Evolutionary conservation across 805 yeast genomes (phyloP), one percentile per base, ranked within the genome.

Genomic region (Wickerhamomyces queroliae): DNA sequence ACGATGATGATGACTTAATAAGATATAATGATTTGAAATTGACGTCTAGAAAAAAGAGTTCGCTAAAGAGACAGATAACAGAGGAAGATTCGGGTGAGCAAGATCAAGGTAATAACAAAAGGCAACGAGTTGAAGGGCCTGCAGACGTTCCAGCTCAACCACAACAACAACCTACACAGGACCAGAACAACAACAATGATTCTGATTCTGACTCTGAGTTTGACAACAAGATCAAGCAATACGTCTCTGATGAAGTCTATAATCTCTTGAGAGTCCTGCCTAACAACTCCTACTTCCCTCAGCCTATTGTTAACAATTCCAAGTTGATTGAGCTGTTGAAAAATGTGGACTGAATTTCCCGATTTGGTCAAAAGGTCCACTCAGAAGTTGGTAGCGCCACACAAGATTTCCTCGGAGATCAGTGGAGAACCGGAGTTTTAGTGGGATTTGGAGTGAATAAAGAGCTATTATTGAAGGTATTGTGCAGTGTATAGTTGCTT

Each of bases 251-350:
- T 59, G 73, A 67, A 41, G 53, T 71, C 19, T 71, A 70, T 52
- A 72, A 72, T 35, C 55, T 82, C 31, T 58, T 82, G 34, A 63
- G 80, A 39, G 66, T 72, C 2, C 65, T 83, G 34, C 91, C 91
- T 9, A 52, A 41, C 24, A 76, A 75, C 0, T 66, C 74, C 1
- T 70, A 74, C 41, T 79, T 79, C 53, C 63, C 66, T 10, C 74
- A 74, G 11, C 71, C 70, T 20, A 13, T 72, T 3, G 81, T 83
- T 52, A 76, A 79, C 56, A 61, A 75, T 20, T 64, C 64, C 15
- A 78, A 74, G 47, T 61, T 82, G 35, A 47, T 54, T 19, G 29
- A 37, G 17, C 39, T 54, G 16, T 29, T 55, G 25, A 40, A 44
- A 15, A 25, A 12, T 17, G 13, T 34, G 7, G 36, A 34, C 5